These are phyloP conservation scores for Inosperma sp. DNA, from an alignment of 768 basidiomycete species.

Conservation along the genomic window DNA sequence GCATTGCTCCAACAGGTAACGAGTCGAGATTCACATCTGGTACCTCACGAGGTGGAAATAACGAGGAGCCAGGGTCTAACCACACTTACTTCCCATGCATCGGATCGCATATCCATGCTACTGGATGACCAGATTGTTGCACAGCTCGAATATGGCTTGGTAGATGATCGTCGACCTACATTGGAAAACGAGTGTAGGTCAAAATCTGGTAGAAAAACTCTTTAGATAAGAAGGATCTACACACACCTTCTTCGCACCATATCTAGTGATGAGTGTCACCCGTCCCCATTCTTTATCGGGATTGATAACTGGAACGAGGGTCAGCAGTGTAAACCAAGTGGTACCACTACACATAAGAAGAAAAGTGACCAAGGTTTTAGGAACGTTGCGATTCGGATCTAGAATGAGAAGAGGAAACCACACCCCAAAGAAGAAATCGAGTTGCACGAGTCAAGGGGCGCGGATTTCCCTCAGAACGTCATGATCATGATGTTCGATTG, in stretches of 20 bases:
- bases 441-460: neutral
- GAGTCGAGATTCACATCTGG: no score
- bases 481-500: no score
- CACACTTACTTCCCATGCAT: conserved; percentile 96
- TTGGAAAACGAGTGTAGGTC: neutral
- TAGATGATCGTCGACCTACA: conserved; percentile 68
- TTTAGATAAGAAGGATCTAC: conserved; percentile 10
- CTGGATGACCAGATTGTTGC: conserved; percentile 74
- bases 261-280: conserved; percentile 89
- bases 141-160: conserved; percentile 80
- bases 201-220: neutral
- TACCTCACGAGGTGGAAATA: neutral
- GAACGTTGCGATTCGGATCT: neutral
- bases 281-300: conserved; percentile 77
- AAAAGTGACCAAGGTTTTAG: neutral
- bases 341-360: neutral
- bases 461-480: neutral
- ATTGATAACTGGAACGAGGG: conserved; percentile 65
- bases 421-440: neutral
- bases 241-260: conserved; percentile 84
- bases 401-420: neutral
- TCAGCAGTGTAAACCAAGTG: conserved; percentile 1
- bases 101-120: conserved; percentile 93
- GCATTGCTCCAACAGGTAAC: no score
- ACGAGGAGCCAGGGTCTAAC: no score